phyloP scores from a whole-genome alignment of 2,329 filamentous ascomycete species.

The Botrytis pseudocinerea region DNA sequence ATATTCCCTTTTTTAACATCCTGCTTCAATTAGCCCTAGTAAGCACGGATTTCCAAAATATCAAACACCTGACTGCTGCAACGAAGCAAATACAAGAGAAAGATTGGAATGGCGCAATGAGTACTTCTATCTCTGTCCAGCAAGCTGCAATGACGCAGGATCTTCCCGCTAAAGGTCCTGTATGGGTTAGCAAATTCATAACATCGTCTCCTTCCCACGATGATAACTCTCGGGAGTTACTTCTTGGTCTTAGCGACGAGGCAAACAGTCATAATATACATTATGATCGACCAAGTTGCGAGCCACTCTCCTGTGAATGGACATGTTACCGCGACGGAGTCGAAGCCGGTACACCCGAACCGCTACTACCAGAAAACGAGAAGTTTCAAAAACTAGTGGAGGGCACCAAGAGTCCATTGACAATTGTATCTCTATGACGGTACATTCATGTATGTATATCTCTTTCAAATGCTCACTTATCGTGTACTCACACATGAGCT shows the following conservation, averaged over 20 bases:
- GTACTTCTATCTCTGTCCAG: background rate
- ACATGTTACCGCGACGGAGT: background rate
- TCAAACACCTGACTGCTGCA: background rate
- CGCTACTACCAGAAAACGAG: background rate
- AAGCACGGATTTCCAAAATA: background rate
- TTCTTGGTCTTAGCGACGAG: background rate
- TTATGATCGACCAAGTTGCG: background rate
- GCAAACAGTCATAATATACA: background rate
- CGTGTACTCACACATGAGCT: background rate
- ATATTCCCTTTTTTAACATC: background rate
- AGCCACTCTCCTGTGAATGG: background rate
- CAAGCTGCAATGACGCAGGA: background rate
- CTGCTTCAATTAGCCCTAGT: background rate
- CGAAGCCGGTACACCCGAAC: background rate
- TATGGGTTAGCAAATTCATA: constrained; percentile 8
- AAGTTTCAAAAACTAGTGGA: background rate
- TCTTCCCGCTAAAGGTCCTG: background rate
- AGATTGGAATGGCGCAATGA: background rate
- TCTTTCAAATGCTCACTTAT: background rate
- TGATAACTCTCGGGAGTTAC: constrained; percentile 2
- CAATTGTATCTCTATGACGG: constrained; percentile 1
- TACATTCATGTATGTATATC: background rate
- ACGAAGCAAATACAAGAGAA: background rate
- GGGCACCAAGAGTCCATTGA: background rate
- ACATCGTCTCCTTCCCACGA: background rate